Evolutionary conservation across 768 basidiomycete species (phyloP), one percentile per base, ranked within the genome.

Genomic region (Psilocybe subaeruginosa): DNA sequence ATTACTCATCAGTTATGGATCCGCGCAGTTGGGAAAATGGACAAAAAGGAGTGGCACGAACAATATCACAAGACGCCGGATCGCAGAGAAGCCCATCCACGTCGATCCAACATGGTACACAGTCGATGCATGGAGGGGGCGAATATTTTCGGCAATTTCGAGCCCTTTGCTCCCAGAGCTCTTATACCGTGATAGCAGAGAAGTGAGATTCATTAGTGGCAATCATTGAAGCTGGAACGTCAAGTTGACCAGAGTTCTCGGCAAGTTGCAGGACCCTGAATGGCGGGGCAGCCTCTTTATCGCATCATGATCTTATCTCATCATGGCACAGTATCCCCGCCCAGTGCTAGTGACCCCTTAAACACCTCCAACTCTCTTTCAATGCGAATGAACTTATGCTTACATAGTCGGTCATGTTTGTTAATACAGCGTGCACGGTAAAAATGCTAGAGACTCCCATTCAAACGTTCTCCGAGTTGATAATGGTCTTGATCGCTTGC

Each of bases 31-130:
- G 31, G 57, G 49, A 48, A 30, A 29, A 41, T 31, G 61, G 19
- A 12, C 19, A 53, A 39, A 19, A 55, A 39, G 59, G 23, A 41
- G 17, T 31, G 51, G 14, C 23, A 72, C 83, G 9, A 68, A 87
- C 87, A 88, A 87, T 35, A 87, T 77, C 29, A 87, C 68, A 9
- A 89, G 68, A 61, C 78, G 70, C 30, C 73, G 73, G 47, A 86
- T 70, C 1, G 66, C 63, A 19, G 67, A 54, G 56, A 80, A 81
- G 5, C 83, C 83, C 41, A 69, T 75, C 84, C 85, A 87, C 30
- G 56, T 56, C 8, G 64, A 47, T 11, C 72, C 56, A 41, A 73
- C 52, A 57, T 68, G 66, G 19, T 68, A 68, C 31, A 45, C 19
- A 50, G 11, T 2, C 37, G 33, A 69, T 52, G 35, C n/a, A 35